Evolutionary conservation across 305 asterid species (phyloP), one percentile per base, ranked within the genome.

Genomic region (Fraxinus platypoda): DNA sequence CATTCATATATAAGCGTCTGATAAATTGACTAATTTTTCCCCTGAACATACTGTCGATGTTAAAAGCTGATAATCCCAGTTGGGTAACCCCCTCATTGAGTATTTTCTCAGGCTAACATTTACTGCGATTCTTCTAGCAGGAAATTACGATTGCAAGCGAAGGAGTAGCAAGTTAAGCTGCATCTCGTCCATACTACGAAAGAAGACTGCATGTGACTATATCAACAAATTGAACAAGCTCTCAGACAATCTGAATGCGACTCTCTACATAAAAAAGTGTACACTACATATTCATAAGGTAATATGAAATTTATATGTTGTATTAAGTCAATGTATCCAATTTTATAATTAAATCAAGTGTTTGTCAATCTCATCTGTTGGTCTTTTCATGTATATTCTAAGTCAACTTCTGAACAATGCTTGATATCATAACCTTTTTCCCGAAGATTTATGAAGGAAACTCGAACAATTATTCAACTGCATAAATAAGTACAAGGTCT

Each of bases 71-170:
- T 64, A 6, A 8, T 64, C 72, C 15, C 17, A 9, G 17, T 8
- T 6, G 33, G 17, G 72, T 11, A 21, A 3, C 6, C 70, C 70
- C 70, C 30, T 8, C 12, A 4, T 21, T 8, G 30, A 7, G 70
- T 59, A 59, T 59, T 11, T 66, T 68, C 37, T 9, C 8, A 19
- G n/a, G 11, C 74, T 41, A 57, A 85, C 30, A 25, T 26, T 7
- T 59, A 49, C 19, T 28, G 66, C 75, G 19, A 28, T 82, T 49
- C 25, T 73, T 72, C 78, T 74, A 79, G 73, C 78, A 86, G 86
- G 86, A 83, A 75, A 81, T 86, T 31, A 73, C 79, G 11, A 52
- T 78, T 66, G 88, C 92, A 71, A 77, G 73, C 15, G 91, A 92
- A 86, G 43, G 75, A 81, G 78, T 17, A 35, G 78, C 85, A 49